Percentiles rank a stretch among this genome's conserved stretches.
Conservation (phyloP, 257 asterid genomes). For the Jacaranda copaia region DNA sequence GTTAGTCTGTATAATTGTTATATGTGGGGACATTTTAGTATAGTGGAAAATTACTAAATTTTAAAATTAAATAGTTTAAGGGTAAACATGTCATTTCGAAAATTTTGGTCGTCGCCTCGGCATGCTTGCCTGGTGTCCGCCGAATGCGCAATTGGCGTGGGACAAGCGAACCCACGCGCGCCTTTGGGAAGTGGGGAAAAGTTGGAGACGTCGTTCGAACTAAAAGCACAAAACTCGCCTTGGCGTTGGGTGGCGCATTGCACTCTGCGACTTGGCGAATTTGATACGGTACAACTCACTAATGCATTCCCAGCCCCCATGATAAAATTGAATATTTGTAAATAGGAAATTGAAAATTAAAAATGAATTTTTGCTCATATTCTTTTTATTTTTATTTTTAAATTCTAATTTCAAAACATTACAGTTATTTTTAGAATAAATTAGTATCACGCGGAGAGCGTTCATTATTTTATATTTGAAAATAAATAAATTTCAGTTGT, state of each 20-base stretch:
- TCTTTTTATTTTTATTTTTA: too few relatives aligned
- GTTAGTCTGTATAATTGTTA: too few relatives aligned
- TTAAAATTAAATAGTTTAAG: constrained; percentile 14
- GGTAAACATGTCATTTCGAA: constrained; percentile 22
- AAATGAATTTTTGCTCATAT: neutral
- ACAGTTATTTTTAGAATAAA: too few relatives aligned
- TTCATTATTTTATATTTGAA: too few relatives aligned
- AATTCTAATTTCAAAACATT: too few relatives aligned
- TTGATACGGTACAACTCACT: constrained; percentile 25
- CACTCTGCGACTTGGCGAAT: neutral
- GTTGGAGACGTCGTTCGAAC: neutral
- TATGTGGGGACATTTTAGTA: too few relatives aligned
- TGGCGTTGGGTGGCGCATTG: constrained; percentile 7
- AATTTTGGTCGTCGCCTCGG: constrained; percentile 35
- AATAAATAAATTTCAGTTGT: too few relatives aligned
- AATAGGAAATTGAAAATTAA: neutral
- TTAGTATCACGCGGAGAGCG: too few relatives aligned
- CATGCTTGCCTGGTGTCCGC: constrained; percentile 43
- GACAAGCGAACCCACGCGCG: constrained; percentile 33
- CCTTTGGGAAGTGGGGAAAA: neutral
- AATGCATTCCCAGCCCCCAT: neutral
- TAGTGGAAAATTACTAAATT: too few relatives aligned
- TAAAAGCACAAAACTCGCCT: constrained; percentile 12
- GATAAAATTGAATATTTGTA: neutral
- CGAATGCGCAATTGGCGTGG: constrained; percentile 31